phyloP scores from a whole-genome alignment of 2,329 filamentous ascomycete species.

The Achaetomium macrosporum region DNA sequence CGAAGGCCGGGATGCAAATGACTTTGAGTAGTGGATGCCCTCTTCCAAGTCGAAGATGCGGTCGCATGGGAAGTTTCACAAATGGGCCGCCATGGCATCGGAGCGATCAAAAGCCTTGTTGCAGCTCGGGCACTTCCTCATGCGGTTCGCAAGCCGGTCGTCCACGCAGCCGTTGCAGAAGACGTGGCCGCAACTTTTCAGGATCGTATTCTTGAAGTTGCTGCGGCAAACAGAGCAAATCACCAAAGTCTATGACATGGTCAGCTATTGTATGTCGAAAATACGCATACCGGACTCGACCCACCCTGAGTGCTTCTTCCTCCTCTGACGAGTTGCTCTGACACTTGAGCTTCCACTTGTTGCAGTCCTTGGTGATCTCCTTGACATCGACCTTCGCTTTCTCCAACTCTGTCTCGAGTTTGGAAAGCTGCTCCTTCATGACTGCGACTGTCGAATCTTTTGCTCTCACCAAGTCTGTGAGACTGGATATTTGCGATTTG shows the following conservation, averaged over 20 bases:
- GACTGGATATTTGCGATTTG: conserved; percentile 68
- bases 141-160: conserved; percentile 79
- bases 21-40: no score
- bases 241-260: conserved; percentile 55
- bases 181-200: conserved; percentile 91
- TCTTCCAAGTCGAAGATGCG: no score
- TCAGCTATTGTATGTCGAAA: conserved; percentile 28
- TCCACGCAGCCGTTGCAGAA: conserved; percentile 91
- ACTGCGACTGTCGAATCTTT: conserved; percentile 60
- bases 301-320: conserved; percentile 79
- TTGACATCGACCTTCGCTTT: conserved; percentile 72
- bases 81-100: conserved; percentile 73
- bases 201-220: conserved; percentile 87
- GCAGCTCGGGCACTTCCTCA: conserved; percentile 93
- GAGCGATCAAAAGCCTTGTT: conserved; percentile 84
- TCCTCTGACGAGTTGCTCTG: conserved; percentile 75
- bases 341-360: conserved; percentile 79
- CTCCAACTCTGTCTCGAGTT: conserved; percentile 70
- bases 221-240: conserved; percentile 89
- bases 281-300: conserved; percentile 32
- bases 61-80: conserved; percentile 19
- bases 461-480: conserved; percentile 65
- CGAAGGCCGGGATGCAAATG: no score
- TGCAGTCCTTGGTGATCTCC: conserved; percentile 73
- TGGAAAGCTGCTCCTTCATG: conserved; percentile 52